Conservation (phyloP, 345 rosid species). For the Camelina hispida region DNA sequence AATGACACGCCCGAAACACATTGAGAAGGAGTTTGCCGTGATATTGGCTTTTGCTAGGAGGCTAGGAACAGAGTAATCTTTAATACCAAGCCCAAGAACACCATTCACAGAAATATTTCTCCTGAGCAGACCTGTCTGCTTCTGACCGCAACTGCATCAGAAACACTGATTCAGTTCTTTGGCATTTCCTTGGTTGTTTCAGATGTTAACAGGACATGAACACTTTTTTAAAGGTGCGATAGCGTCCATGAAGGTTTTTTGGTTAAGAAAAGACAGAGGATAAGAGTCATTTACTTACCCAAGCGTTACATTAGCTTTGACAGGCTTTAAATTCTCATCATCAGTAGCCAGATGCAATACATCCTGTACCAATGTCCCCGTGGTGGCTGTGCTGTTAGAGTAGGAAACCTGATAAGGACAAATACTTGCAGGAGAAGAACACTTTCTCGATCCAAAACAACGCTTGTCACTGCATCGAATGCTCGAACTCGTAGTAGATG, state of each 20-base stretch:
- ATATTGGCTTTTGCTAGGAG: constrained; percentile 65
- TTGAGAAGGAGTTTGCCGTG: constrained; percentile 84
- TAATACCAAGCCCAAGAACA: constrained; percentile 87
- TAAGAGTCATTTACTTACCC: constrained; percentile 53
- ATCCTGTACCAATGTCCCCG: constrained; percentile 68
- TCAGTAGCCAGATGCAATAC: constrained; percentile 61
- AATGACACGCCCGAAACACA: constrained; percentile 66
- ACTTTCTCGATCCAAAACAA: constrained; percentile 49
- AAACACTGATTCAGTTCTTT: constrained; percentile 18
- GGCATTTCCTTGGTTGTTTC: no score
- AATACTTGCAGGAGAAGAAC: constrained; percentile 53
- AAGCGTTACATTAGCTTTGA: constrained; percentile 57
- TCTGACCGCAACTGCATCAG: constrained; percentile 76
- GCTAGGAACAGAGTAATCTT: constrained; percentile 78
- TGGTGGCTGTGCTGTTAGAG: constrained; percentile 56
- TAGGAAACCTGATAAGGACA: constrained; percentile 63
- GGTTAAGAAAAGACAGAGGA: not conserved
- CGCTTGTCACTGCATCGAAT: constrained; percentile 62
- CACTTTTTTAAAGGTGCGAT: not conserved
- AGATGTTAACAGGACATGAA: constrained; percentile 8
- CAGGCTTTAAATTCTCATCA: constrained; percentile 38
- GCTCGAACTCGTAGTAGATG: constrained; percentile 65
- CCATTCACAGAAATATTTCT: constrained; percentile 70
- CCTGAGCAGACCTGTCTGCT: constrained; percentile 85
- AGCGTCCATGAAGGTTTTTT: not conserved